Conservation (phyloP, 1,284 basidiomycete species). For the Boletellus deceptivus region DNA sequence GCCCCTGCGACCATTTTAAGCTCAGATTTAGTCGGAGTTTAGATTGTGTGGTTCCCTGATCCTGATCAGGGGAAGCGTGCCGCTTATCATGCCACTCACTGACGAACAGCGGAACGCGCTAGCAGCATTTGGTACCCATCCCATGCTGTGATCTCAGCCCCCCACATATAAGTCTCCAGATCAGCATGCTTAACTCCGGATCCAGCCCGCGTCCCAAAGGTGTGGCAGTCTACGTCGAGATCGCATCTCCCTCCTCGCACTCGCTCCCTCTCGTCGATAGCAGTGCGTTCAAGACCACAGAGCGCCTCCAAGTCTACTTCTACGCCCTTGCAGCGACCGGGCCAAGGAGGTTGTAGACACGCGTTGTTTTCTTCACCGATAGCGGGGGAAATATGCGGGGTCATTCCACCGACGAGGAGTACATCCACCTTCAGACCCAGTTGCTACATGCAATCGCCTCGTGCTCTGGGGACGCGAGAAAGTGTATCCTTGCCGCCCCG, state of each 20-base stretch:
- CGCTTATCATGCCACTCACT: not conserved
- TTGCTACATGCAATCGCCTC: slow-evolving; percentile 6
- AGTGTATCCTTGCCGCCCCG: slow-evolving; percentile 19
- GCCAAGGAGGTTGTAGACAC: not conserved
- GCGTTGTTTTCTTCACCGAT: slow-evolving; percentile 15
- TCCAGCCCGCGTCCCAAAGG: slow-evolving; percentile 4
- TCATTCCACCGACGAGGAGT: slow-evolving; percentile 6
- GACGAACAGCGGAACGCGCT: not conserved
- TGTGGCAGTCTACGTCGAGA: slow-evolving; percentile 8
- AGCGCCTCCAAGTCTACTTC: slow-evolving; percentile 14
- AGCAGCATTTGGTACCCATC: not conserved
- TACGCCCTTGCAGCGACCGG: slow-evolving; percentile 3
- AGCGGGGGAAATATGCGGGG: slow-evolving; percentile 11
- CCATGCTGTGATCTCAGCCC: not conserved
- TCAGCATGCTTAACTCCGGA: slow-evolving; percentile 4
- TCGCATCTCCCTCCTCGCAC: slow-evolving; percentile 3
- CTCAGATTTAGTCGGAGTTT: too few relatives aligned
- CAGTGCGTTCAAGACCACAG: slow-evolving; percentile 7
- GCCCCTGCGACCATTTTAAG: too few relatives aligned
- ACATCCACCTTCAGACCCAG: not conserved
- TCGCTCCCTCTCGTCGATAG: slow-evolving; percentile 3
- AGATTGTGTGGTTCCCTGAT: too few relatives aligned
- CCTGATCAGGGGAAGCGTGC: too few relatives aligned
- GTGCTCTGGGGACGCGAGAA: not conserved
- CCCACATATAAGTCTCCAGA: slow-evolving; percentile 1